Conservation (phyloP, 805 yeast species). For the Nakazawaea wyomingensis region DNA sequence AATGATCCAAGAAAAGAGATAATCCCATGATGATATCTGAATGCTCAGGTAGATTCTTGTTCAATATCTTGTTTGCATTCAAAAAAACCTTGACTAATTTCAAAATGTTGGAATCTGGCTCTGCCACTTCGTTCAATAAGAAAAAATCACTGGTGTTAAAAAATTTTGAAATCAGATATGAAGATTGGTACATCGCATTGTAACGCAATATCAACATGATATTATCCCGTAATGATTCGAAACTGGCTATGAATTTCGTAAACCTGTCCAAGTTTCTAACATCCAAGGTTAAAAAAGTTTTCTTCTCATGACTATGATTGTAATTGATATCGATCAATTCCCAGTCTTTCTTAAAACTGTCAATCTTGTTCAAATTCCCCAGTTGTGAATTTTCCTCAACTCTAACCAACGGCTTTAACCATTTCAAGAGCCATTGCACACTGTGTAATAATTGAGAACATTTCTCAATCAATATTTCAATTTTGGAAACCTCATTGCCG, state of each 20-base stretch:
- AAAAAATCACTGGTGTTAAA: slow-evolving; percentile 40
- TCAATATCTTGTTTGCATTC: slow-evolving; percentile 37
- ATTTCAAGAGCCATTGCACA: slow-evolving; percentile 48
- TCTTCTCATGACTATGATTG: slow-evolving; percentile 6
- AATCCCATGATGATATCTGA: slow-evolving; percentile 40
- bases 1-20: slow-evolving; percentile 43
- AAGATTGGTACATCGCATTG: slow-evolving; percentile 49
- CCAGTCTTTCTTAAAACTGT: slow-evolving; percentile 26
- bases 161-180: slow-evolving; percentile 47
- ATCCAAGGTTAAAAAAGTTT: slow-evolving; percentile 22
- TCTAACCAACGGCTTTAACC: slow-evolving; percentile 55
- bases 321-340: slow-evolving; percentile 19
- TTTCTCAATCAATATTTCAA: slow-evolving; percentile 29
- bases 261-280: slow-evolving; percentile 29
- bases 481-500: slow-evolving; percentile 21
- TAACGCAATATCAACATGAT: slow-evolving; percentile 47
- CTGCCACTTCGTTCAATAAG: slow-evolving; percentile 49
- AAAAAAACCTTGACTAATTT: slow-evolving; percentile 45
- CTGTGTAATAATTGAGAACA: slow-evolving; percentile 50
- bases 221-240: slow-evolving; percentile 31
- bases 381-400: slow-evolving; percentile 19
- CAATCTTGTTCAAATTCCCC: slow-evolving; percentile 15
- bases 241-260: slow-evolving; percentile 27
- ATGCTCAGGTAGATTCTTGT: neutral
- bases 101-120: slow-evolving; percentile 43